Base-by-base conservation (phyloP, 305 asterid genomes). In the Fraxinus sp. region DNA sequence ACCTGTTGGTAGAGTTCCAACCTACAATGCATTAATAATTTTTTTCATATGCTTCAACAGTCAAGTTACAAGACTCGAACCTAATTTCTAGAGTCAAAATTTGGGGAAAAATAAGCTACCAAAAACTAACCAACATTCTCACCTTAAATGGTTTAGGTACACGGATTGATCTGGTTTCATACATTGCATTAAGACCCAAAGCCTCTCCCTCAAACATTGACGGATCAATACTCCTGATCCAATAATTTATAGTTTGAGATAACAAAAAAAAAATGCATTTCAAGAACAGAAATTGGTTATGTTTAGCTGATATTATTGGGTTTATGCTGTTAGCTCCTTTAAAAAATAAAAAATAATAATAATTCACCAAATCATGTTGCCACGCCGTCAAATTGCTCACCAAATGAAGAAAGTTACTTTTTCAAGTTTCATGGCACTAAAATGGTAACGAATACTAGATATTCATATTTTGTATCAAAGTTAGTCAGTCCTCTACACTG, bases 161-260 rank as follows among this genome's bases (percentile, higher is more conserved):
- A 62, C 97, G 97, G 74, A 96, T 90, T 24, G 98, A 84, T 82
- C 85, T 81, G 62, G 98, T 94, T 83, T 93, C 93, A 81, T 90
- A 91, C 99, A 96, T 96, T 78, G 98, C 97, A 71, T 84, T 89
- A 84, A 96, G 94, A 49, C 99, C 98, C 86, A 93, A 85, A 76
- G 92, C 98, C 92, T 96, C 99, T 74, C 98, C 99, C 83, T 94
- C 97, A 77, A 96, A 96, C 98, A 96, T 96, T 37, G 92, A 89
- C 41, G 94, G 93, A 57, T 93, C 98, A 74, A 93, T 88, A 85
- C 93, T 89, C 92, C 99, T 94, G 91, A 57, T 85, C 70, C 77
- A 39, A 70, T 79, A 81, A 46, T 78, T 55, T 78, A 68, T 66
- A 74, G 73, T 16, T 49, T 70, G 72, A 79, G 83, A 76, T 39